These are phyloP conservation scores for Alternaria sp. DNA, from an alignment of 2,329 filamentous ascomycete species.

Conservation along the genomic window DNA sequence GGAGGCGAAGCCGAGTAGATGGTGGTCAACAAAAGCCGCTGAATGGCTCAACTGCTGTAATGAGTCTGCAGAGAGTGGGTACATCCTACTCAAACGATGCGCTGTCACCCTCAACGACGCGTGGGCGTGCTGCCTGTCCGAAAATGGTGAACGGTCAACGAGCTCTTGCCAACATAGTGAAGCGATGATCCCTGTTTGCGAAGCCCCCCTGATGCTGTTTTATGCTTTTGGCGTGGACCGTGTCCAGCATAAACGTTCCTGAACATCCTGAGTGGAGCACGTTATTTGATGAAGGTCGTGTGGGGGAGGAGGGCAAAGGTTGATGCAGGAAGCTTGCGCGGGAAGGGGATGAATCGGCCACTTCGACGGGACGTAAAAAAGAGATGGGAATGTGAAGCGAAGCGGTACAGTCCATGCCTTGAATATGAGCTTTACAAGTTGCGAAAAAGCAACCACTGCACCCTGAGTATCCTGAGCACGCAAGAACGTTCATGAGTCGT, in stretches of 20 bases:
- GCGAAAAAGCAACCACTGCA: slow-evolving; percentile 11
- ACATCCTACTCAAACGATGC: slow-evolving; percentile 10
- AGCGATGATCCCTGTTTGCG: slow-evolving; percentile 6
- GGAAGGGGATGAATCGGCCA: not conserved
- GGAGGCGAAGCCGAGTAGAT: slow-evolving; percentile 2
- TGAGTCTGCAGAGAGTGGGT: slow-evolving; percentile 8
- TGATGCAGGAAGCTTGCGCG: not conserved
- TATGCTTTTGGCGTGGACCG: slow-evolving; percentile 9
- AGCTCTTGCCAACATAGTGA: slow-evolving; percentile 11
- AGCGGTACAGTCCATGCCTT: slow-evolving; percentile 9
- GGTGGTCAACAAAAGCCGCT: not conserved
- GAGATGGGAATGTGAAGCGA: slow-evolving; percentile 2
- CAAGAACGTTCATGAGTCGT: slow-evolving; percentile 12
- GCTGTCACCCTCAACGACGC: slow-evolving; percentile 16
- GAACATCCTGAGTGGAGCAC: slow-evolving; percentile 5
- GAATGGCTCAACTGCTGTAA: slow-evolving; percentile 6
- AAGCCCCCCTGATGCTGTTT: not conserved
- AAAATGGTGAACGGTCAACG: slow-evolving; percentile 14
- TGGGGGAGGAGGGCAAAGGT: not conserved
- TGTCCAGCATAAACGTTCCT: slow-evolving; percentile 4
- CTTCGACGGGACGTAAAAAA: slow-evolving; percentile 8
- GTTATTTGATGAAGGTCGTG: slow-evolving; percentile 8
- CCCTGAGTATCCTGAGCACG: slow-evolving; percentile 12
- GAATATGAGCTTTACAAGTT: not conserved
- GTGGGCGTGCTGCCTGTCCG: slow-evolving; percentile 13